These are phyloP conservation scores for Nyctanthes arbortristis DNA, from an alignment of 257 asterid genomes.

Conservation along the genomic window DNA sequence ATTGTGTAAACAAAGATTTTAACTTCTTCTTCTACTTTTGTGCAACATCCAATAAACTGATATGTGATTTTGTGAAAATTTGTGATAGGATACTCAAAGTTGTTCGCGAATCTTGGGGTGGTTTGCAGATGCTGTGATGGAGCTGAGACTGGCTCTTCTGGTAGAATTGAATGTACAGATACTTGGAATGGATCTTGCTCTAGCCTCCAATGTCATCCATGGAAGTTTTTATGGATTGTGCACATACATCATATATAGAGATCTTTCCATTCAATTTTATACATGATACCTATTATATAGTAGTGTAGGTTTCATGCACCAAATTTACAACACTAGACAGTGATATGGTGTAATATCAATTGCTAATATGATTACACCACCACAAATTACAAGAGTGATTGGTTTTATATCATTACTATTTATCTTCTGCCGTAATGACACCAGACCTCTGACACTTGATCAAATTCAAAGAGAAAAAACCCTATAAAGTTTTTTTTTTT, in stretches of 20 bases:
- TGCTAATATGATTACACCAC: too few relatives aligned
- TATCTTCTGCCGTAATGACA: too few relatives aligned
- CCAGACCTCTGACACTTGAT: too few relatives aligned
- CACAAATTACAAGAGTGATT: too few relatives aligned
- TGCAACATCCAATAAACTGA: neutral
- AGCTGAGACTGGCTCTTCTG: neutral
- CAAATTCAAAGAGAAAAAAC: too few relatives aligned
- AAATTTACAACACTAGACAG: too few relatives aligned
- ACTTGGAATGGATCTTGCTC: conserved; percentile 42
- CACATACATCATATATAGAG: neutral
- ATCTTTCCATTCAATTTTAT: neutral
- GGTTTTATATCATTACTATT: too few relatives aligned
- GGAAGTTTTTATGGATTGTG: conserved; percentile 27
- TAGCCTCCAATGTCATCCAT: conserved; percentile 36
- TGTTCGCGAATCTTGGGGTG: conserved; percentile 35
- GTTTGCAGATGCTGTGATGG: conserved; percentile 49
- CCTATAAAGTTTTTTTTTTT: too few relatives aligned
- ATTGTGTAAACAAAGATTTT: too few relatives aligned
- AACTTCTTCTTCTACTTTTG: neutral
- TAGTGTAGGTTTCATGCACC: too few relatives aligned
- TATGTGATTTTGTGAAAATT: neutral
- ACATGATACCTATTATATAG: too few relatives aligned
- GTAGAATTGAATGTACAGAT: conserved; percentile 19
- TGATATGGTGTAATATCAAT: too few relatives aligned
- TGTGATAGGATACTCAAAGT: conserved; percentile 19